phyloP scores from a whole-genome alignment of 768 basidiomycete genomes.

The Leccinum fibrillosum region DNA sequence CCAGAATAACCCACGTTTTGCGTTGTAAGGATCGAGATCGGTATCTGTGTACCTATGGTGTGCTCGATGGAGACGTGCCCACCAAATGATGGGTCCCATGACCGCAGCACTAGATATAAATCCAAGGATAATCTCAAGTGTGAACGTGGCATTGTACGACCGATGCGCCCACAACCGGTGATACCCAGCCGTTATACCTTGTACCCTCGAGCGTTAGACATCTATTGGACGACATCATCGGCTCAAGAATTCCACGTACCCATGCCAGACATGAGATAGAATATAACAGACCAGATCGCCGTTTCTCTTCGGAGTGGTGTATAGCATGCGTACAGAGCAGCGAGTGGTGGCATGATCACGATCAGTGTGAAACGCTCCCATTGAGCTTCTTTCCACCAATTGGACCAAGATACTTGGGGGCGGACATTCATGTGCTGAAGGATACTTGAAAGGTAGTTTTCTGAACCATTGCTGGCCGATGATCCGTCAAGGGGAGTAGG shows the following conservation, averaged over 20 bases:
- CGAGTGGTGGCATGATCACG: slow-evolving; percentile 63
- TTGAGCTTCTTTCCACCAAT: slow-evolving; percentile 56
- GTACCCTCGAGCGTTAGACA: background rate
- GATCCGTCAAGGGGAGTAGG: background rate
- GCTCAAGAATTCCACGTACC: background rate
- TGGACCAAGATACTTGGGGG: slow-evolving; percentile 58
- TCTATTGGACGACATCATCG: background rate
- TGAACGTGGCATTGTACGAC: background rate
- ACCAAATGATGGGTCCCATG: slow-evolving; percentile 1
- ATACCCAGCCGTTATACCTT: slow-evolving; percentile 5
- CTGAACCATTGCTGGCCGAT: slow-evolving; percentile 51
- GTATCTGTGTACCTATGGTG: slow-evolving; percentile 10
- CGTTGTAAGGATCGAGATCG: slow-evolving; percentile 4
- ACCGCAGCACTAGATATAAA: background rate
- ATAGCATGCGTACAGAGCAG: slow-evolving; percentile 58
- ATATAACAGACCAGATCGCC: background rate
- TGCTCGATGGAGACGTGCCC: background rate
- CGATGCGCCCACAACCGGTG: slow-evolving; percentile 3
- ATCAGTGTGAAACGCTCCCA: slow-evolving; percentile 70
- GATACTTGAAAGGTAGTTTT: slow-evolving; percentile 70
- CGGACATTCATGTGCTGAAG: slow-evolving; percentile 58
- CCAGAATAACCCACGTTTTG: slow-evolving; percentile 1
- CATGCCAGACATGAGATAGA: background rate
- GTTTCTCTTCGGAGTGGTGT: slow-evolving; percentile 2
- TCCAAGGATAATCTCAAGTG: background rate